Base-by-base conservation (phyloP, 140 eudicot species). In the Stevia rebaudiana region DNA sequence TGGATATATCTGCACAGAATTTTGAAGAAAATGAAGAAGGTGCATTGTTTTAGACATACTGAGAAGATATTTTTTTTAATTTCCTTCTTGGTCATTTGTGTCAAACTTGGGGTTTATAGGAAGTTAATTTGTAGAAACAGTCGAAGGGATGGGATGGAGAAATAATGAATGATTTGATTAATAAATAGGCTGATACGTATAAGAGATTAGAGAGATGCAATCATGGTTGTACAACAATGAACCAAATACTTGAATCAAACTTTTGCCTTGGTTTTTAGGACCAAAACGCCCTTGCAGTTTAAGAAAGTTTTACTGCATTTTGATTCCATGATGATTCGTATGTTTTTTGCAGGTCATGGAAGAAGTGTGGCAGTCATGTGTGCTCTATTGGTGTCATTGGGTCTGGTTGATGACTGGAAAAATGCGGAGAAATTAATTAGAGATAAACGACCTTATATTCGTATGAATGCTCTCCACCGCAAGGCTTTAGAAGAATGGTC, bases 311-410 rank as follows among this genome's bases (percentile, higher is more conserved):
- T 1, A 16, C 51, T 44, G 51, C 22, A 44, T 49, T 70, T 15
- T 37, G 15, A n/a, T 58, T 19, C 48, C 42, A 43, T 11, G 16
- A 60, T 46, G 50, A 50, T 50, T 37, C 40, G 30, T 53, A 52
- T 50, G 56, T 50, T 63, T 21, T 61, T 30, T 2, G 42, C 71
- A 85, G 97, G 97, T 41, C 95, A 89, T 63, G 97, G 97, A 41
- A 76, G 97, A 79, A 89, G 97, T 70, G 91, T 89, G 61, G 95
- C 86, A 1, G 85, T 89, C 30, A 89, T 75, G 84, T 89, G 97
- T 65, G 97, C 97, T 13, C 31, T 89, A 60, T 73, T 89, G 76
- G 95, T 85, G 56, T 80, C 88, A 47, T 78, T 89, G 12, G 95
- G 88, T 11, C 67, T 85, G 74, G 91, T 83, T 43, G 95, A 89